Percentiles rank a stretch among this genome's conserved stretches.
These are phyloP conservation scores for Metschnikowia gelsemii DNA, from an alignment of 805 yeast species.

Conservation along the genomic window DNA sequence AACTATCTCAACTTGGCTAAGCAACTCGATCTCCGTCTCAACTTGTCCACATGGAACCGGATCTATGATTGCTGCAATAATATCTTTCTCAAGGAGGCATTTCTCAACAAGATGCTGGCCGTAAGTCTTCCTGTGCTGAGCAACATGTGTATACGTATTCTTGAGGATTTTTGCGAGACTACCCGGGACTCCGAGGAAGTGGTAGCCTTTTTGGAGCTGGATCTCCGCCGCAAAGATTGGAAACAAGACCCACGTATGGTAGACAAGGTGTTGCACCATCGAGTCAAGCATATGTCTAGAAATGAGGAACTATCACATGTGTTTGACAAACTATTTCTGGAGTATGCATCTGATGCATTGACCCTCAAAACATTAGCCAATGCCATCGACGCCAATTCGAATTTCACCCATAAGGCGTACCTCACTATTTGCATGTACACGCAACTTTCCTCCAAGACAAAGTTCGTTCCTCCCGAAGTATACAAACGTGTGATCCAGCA, in stretches of 20 bases:
- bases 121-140: constrained; percentile 36
- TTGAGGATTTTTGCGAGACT: constrained; percentile 37
- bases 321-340: constrained; percentile 1
- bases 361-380: constrained; percentile 14
- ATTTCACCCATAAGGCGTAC: constrained; percentile 4
- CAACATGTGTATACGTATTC: constrained; percentile 28
- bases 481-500: constrained; percentile 8
- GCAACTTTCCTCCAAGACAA: constrained; percentile 1
- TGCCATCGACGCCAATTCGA: constrained; percentile 13
- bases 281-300: constrained; percentile 6
- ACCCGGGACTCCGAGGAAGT: constrained; percentile 29
- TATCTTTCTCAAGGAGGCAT: constrained; percentile 38
- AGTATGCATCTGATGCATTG: constrained; percentile 10
- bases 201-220: constrained; percentile 34
- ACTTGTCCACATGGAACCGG: constrained; percentile 37
- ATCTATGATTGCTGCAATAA: constrained; percentile 40
- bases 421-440: constrained; percentile 11
- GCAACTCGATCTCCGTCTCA: constrained; percentile 26
- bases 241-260: constrained; percentile 26
- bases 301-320: constrained; percentile 7
- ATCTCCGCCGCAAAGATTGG: constrained; percentile 33
- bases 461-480: constrained; percentile 15
- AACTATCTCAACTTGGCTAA: constrained; percentile 33
- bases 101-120: constrained; percentile 32
- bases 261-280: constrained; percentile 28